Evolutionary conservation across 2,329 filamentous ascomycete genomes (phyloP).

Genomic region (Exophiala lecanii-corni): DNA sequence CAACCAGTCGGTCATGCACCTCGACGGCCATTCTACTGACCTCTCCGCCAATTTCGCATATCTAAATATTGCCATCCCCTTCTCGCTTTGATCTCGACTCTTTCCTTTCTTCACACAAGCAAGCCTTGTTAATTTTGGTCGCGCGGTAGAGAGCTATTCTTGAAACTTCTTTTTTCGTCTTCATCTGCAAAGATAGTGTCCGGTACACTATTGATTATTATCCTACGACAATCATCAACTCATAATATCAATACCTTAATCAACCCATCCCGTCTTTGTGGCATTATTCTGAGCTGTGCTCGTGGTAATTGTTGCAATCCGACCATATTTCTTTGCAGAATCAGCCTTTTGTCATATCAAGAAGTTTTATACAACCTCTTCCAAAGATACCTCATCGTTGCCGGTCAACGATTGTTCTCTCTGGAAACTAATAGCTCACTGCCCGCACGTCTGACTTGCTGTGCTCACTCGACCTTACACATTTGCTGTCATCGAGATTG

Average conservation of each 20-base stretch:
- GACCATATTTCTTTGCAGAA: slow-evolving; percentile 20
- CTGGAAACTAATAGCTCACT: slow-evolving; percentile 22
- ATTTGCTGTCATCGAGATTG: slow-evolving; percentile 18
- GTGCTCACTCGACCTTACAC: slow-evolving; percentile 12
- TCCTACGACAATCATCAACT: slow-evolving; percentile 4
- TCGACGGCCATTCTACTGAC: slow-evolving; percentile 3
- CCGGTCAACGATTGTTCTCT: slow-evolving; percentile 24
- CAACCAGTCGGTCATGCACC: no score
- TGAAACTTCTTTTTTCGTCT: slow-evolving; percentile 17
- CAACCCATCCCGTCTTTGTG: slow-evolving; percentile 8
- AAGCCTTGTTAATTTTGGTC: slow-evolving; percentile 29
- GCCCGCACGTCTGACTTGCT: slow-evolving; percentile 17
- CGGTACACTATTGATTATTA: slow-evolving; percentile 22
- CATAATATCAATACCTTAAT: slow-evolving; percentile 12
- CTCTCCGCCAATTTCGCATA: background rate
- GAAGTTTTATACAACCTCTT: slow-evolving; percentile 15
- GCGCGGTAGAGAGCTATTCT: slow-evolving; percentile 26
- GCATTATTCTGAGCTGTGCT: slow-evolving; percentile 20
- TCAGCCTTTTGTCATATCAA: slow-evolving; percentile 7
- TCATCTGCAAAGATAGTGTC: slow-evolving; percentile 23
- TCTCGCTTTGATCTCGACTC: slow-evolving; percentile 11
- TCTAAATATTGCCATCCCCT: slow-evolving; percentile 27
- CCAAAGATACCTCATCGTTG: slow-evolving; percentile 21
- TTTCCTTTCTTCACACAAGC: slow-evolving; percentile 26
- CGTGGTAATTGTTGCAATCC: slow-evolving; percentile 9